Base-by-base conservation (phyloP, 1,139 yeast genomes). In the Saccharomyces pastorianus region DNA sequence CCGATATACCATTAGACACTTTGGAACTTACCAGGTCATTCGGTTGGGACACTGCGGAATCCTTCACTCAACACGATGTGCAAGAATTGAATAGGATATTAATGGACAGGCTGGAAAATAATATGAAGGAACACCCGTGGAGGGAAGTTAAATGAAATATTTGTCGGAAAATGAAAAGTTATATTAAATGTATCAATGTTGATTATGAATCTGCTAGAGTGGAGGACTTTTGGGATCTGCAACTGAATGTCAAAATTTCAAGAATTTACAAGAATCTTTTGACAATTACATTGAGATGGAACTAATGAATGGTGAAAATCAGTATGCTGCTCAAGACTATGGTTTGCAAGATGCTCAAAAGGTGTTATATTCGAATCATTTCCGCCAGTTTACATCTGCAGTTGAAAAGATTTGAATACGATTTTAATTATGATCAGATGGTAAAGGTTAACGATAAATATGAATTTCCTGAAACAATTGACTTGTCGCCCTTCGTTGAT, bases 191-290 rank as follows among this genome's bases (percentile, higher is more conserved):
- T 73, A 83, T 93, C 51, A 82, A 91, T 68, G 98, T 93, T n/a
- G 91, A 93, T 52, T 93, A 88, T 69, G 99, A 93, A 71, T 87
- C 96, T 26, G 84, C 96, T 2, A 78, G 97, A 60, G 82, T 80
- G 6, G 99, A 93, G 70, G 99, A 95, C 66, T 93, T 88, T 65
- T 93, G 99, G 99, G 99, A 93, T 73, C 87, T 93, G 58, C 99
- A 95, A 70, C 76, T 93, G 61, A 93, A 93, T 66, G 99, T 93
- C 26, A 89, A 88, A 89, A 93, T 31, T 79, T 90, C 76, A 78
- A 76, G 55, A 83, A 83, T 61, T 76, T 93, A 49, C 76, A 80
- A 58, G 85, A 84, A 51, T 85, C 97, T 0, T 93, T 93, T 69
- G 80, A 82, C 54, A 89, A 90, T 68, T 93, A 93, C 67, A 83